Base-by-base conservation (phyloP, 768 basidiomycete species). In the Boletus vermiculosoides region DNA sequence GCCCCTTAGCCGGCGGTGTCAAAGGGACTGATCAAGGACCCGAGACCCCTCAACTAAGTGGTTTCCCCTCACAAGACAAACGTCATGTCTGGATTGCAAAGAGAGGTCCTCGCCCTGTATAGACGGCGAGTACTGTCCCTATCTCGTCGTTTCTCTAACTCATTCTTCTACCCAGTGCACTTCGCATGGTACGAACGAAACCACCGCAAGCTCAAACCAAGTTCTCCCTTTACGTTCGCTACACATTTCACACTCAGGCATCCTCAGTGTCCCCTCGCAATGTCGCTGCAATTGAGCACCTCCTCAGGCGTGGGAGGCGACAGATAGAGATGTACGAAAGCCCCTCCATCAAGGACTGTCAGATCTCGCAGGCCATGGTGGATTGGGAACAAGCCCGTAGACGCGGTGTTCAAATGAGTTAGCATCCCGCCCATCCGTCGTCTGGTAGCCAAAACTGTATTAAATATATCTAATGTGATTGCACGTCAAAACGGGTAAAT, bases 311-410 rank as follows among this genome's bases (percentile, higher is more conserved):
- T 52, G 88, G 88, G 3, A 71, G 63, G 48, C 77, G 84, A 58
- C 88, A 90, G 61, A 63, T 92, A 39, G 88, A 90, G 64, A 77
- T 79, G 71, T 90, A 84, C 62, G 87, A 90, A 71, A 81, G 80
- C 52, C 65, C 76, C 7, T 79, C 79, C 4, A 87, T 92, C 52
- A 87, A 77, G 61, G 86, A 92, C 65, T 90, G 88, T 65, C 86
- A 82, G 75, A 82, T 92, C 30, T 90, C 87, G 13, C 75, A 77
- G 50, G 82, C 82, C 44, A 92, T 92, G 89, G 62, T 74, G 42
- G 74, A 78, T 48, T 92, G 91, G 92, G 79, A 80, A 33, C 72
- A 70, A 51, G 62, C 69, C 18, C 72, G 62, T 45, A 40, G 44
- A 52, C 63, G 25, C 37, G 45, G 28, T 30, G 45, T 45, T 48